Conservation (phyloP, 805 yeast genomes). For the Kodamaea sagamina region DNA sequence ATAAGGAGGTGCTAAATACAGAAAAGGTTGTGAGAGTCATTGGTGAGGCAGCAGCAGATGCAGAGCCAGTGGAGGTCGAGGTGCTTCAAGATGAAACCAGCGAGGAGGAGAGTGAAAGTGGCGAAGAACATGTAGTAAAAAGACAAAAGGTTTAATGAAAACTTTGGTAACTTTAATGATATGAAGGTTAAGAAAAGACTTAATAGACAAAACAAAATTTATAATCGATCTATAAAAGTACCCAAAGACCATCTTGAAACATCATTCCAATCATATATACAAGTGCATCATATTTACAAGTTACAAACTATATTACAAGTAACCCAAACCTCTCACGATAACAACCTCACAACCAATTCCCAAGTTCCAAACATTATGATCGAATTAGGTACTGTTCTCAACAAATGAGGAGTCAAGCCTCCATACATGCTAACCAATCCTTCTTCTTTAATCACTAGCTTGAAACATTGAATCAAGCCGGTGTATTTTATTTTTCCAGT, state of each 20-base stretch:
- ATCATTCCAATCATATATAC: slow-evolving; percentile 1
- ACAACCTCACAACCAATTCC: slow-evolving; percentile 64
- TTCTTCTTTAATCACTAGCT: slow-evolving; percentile 83
- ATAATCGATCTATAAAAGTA: no score
- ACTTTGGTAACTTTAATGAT: no score
- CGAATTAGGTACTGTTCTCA: slow-evolving; percentile 96
- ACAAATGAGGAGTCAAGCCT: slow-evolving; percentile 93
- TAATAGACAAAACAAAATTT: no score
- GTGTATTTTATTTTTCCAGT: slow-evolving; percentile 84
- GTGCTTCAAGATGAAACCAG: neutral
- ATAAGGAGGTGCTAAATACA: slow-evolving; percentile 42
- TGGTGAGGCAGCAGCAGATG: slow-evolving; percentile 11
- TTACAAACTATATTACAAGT: slow-evolving; percentile 4
- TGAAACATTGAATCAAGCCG: slow-evolving; percentile 86
- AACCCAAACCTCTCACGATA: slow-evolving; percentile 18
- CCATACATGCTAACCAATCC: slow-evolving; percentile 94
- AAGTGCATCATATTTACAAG: slow-evolving; percentile 6
- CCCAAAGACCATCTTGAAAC: neutral
- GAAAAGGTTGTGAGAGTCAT: slow-evolving; percentile 7
- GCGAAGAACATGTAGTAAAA: neutral
- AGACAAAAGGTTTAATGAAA: neutral
- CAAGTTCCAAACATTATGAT: slow-evolving; percentile 99
- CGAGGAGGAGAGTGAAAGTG: slow-evolving; percentile 7
- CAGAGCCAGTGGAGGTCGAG: neutral
- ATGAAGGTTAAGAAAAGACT: no score